phyloP scores from a whole-genome alignment of 352 stramenopile genomes.

The Phytophthora agathidicida region DNA sequence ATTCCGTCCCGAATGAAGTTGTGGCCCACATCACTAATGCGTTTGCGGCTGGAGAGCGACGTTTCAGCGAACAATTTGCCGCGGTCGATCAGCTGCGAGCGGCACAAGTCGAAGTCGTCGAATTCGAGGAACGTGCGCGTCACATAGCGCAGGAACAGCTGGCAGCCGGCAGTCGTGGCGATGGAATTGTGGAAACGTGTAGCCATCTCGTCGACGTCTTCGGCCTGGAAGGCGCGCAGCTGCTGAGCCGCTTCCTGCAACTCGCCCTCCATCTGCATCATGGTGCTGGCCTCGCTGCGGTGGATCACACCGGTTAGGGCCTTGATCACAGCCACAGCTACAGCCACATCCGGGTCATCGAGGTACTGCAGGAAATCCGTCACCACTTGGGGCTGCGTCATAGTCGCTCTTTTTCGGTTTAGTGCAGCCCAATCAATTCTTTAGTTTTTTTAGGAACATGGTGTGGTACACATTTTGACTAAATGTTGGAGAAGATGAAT shows the following conservation, averaged over 20 bases:
- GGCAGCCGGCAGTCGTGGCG: conserved; percentile 90
- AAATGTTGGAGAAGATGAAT: no score
- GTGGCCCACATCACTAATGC: conserved; percentile 93
- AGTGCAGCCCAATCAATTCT: no score
- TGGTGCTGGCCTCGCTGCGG: conserved; percentile 91
- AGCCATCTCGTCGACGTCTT: conserved; percentile 38
- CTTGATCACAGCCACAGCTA: conserved; percentile 95
- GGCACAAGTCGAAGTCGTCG: conserved; percentile 93
- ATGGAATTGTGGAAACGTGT: conserved; percentile 87
- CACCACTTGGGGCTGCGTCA: conserved; percentile 47
- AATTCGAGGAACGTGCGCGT: conserved; percentile 92
- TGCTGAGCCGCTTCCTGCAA: conserved; percentile 86
- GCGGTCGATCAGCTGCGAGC: conserved; percentile 90
- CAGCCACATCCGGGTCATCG: conserved; percentile 79
- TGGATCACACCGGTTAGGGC: conserved; percentile 92
- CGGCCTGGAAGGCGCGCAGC: conserved; percentile 63
- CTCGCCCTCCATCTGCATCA: conserved; percentile 96
- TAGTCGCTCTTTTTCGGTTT: no score
- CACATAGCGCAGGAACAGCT: conserved; percentile 95
- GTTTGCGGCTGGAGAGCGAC: conserved; percentile 90
- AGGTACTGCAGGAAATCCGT: conserved; percentile 78
- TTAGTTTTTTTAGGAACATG: no score
- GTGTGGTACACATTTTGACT: no score
- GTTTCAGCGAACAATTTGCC: conserved; percentile 94
- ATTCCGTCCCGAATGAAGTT: conserved; percentile 95